phyloP scores from a whole-genome alignment of 2,329 filamentous ascomycete genomes.

The Talaromyces piceae region DNA sequence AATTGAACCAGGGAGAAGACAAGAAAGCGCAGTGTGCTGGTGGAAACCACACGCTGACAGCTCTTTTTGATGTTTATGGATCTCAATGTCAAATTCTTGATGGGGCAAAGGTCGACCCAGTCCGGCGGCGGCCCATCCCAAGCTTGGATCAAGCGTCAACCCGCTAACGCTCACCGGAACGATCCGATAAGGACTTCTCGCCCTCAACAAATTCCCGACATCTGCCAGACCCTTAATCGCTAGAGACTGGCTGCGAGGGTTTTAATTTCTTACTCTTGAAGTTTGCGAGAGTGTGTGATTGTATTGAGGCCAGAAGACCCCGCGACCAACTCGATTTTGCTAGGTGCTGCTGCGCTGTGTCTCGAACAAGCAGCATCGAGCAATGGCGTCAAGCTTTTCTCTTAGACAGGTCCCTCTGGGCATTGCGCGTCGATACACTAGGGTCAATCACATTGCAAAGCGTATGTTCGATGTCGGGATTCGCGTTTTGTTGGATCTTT shows the following conservation, averaged over 20 bases:
- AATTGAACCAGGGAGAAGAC: neutral
- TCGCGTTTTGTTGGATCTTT: neutral
- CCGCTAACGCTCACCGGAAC: constrained; percentile 26
- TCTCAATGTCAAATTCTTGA: no score
- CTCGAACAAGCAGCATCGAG: constrained; percentile 3
- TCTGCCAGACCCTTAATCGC: neutral
- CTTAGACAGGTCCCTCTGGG: constrained; percentile 26
- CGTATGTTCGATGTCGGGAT: constrained; percentile 23
- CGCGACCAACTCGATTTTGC: neutral
- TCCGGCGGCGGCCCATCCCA: constrained; percentile 19
- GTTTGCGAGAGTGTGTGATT: neutral
- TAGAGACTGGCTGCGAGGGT: neutral
- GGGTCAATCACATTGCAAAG: constrained; percentile 20
- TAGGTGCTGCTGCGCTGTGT: neutral
- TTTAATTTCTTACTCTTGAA: neutral
- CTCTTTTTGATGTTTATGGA: no score
- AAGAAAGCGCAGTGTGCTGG: neutral
- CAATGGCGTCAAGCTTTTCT: constrained; percentile 29
- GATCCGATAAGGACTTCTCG: constrained; percentile 12
- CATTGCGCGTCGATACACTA: constrained; percentile 29
- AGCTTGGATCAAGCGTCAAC: constrained; percentile 25
- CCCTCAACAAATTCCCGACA: constrained; percentile 2
- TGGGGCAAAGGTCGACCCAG: constrained; percentile 15
- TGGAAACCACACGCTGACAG: no score
- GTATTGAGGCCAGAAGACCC: neutral